A percentile compares a stretch with the other conserved stretches of the same genome.
Evolutionary conservation across 257 asterid species (phyloP).

Genomic region (Petunia secreta): DNA sequence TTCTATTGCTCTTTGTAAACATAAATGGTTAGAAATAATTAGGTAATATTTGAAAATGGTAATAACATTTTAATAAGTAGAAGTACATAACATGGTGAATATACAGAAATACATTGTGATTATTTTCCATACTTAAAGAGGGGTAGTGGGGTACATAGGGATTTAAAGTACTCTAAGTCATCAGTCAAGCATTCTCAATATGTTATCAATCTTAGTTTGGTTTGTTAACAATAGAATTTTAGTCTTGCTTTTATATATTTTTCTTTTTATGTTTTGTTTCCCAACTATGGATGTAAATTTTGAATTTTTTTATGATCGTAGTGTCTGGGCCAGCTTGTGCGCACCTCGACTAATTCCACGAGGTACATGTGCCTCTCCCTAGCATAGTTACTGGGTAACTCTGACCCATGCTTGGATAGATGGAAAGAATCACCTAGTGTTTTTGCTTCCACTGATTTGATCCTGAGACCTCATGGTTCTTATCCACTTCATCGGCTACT

Average conservation of each 20-base stretch:
- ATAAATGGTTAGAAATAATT: neutral
- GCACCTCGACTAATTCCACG: too few species aligned
- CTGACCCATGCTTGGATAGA: too few species aligned
- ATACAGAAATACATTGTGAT: neutral
- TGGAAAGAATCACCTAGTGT: too few species aligned
- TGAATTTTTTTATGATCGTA: neutral
- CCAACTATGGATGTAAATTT: neutral
- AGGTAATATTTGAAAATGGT: neutral
- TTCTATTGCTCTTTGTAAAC: neutral
- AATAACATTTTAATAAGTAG: neutral
- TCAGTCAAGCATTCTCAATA: neutral
- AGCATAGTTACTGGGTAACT: too few species aligned
- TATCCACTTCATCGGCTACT: too few species aligned
- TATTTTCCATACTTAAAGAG: too few species aligned
- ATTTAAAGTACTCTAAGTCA: neutral
- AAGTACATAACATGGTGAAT: neutral
- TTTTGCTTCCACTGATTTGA: too few species aligned
- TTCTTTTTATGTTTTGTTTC: slow-evolving; percentile 1
- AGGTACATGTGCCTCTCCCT: too few species aligned
- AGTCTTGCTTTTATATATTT: neutral
- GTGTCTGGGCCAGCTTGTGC: too few species aligned
- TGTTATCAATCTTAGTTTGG: slow-evolving; percentile 15
- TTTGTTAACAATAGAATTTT: neutral
- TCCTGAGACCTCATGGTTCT: too few species aligned
- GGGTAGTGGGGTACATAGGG: too few species aligned